Conservation (phyloP, 2,329 filamentous ascomycete genomes). For the Ceratocystis destructans region DNA sequence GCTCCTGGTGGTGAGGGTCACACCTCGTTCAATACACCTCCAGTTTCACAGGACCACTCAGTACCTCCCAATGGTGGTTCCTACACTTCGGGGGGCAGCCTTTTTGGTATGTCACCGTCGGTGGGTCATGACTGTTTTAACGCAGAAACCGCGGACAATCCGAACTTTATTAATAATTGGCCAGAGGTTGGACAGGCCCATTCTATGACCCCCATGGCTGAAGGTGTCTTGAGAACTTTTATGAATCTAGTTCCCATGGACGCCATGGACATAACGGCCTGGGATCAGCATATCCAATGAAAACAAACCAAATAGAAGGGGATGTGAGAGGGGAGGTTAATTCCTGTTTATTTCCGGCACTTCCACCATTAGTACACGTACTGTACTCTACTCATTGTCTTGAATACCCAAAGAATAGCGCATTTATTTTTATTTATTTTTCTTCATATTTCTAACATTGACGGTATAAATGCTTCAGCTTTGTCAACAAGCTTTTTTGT, state of each 20-base stretch:
- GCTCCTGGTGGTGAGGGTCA: neutral
- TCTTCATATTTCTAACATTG: neutral
- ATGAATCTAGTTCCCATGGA: conserved; percentile 49
- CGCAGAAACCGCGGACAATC: conserved; percentile 21
- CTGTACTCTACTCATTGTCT: neutral
- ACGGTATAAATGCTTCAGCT: too few species aligned
- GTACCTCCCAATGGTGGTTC: neutral
- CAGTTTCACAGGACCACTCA: neutral
- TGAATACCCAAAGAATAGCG: conserved; percentile 1
- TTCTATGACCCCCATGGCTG: conserved; percentile 41
- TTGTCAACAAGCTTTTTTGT: neutral
- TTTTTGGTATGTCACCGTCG: conserved; percentile 1
- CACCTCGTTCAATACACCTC: neutral
- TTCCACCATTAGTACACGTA: neutral
- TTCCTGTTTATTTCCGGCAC: neutral
- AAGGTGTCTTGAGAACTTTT: conserved; percentile 43
- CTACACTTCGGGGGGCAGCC: neutral
- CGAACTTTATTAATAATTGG: conserved; percentile 28
- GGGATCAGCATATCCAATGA: conserved; percentile 28
- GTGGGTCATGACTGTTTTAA: neutral
- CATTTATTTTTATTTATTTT: neutral
- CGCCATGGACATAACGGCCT: conserved; percentile 41
- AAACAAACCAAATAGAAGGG: neutral
- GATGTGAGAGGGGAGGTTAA: too few species aligned
- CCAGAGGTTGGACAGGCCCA: conserved; percentile 30